Conservation (phyloP, 208 protist species). For the Crithidia expoeki region DNA sequence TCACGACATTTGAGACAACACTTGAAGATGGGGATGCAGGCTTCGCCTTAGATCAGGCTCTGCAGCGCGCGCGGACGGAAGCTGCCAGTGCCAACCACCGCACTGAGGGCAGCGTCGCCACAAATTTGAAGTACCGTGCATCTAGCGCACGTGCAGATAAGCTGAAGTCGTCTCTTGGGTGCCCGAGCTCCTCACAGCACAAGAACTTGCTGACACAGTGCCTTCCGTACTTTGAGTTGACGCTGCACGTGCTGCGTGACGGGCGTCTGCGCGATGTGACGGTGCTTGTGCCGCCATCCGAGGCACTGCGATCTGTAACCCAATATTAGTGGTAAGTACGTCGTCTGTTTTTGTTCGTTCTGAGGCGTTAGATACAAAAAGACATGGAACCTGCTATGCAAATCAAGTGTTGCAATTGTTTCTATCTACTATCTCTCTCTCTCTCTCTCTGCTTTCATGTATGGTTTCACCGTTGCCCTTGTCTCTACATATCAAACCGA, state of each 20-base stretch:
- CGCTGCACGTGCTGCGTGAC: constrained; percentile 31
- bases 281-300: constrained; percentile 22
- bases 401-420: too few species aligned
- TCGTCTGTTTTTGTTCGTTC: background rate
- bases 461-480: too few species aligned
- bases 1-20: constrained; percentile 1
- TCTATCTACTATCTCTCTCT: too few species aligned
- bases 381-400: too few species aligned
- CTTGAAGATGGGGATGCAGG: background rate
- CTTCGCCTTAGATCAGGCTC: background rate
- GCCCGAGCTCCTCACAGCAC: constrained; percentile 5
- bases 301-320: constrained; percentile 16
- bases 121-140: background rate
- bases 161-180: background rate
- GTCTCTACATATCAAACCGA: too few species aligned
- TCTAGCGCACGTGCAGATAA: background rate
- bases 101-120: background rate
- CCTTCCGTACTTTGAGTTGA: constrained; percentile 30
- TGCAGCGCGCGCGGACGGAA: constrained; percentile 22
- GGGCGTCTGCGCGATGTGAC: constrained; percentile 28
- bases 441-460: too few species aligned
- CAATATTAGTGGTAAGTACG: constrained; percentile 4
- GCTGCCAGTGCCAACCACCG: background rate
- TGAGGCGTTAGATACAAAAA: too few species aligned
- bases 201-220: constrained; percentile 17